Evolutionary conservation across 768 basidiomycete genomes (phyloP).

Genomic region (Mrakia frigida): DNA sequence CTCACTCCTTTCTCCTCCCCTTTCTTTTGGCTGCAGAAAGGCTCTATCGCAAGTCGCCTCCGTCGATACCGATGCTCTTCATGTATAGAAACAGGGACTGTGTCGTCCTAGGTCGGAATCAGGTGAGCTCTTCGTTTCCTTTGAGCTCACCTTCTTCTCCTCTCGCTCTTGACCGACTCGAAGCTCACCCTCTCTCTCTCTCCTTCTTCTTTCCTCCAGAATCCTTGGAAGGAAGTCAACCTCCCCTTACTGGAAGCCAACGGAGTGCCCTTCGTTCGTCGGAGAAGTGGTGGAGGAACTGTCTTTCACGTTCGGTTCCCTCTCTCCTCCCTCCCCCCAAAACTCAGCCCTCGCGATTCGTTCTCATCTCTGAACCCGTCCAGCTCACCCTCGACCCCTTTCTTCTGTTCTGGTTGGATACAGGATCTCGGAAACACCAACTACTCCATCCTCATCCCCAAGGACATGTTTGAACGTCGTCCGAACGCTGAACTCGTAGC

Average conservation of each 20-base stretch:
- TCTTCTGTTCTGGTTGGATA: background rate
- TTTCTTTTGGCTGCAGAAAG: slow-evolving; percentile 48
- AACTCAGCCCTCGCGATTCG: background rate
- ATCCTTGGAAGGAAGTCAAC: slow-evolving; percentile 97
- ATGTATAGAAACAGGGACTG: slow-evolving; percentile 83
- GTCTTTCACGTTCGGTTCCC: slow-evolving; percentile 86
- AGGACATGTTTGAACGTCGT: slow-evolving; percentile 70
- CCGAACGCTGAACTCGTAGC: slow-evolving; percentile 72
- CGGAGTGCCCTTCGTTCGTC: slow-evolving; percentile 68
- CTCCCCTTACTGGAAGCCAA: slow-evolving; percentile 53
- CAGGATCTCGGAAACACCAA: slow-evolving; percentile 97
- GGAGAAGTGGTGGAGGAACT: slow-evolving; percentile 88
- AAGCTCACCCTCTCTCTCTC: too few relatives aligned
- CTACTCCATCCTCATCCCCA: slow-evolving; percentile 86
- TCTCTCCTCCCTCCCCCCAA: too few relatives aligned
- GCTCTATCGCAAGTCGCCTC: slow-evolving; percentile 72
- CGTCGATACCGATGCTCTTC: slow-evolving; percentile 66
- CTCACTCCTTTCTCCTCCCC: slow-evolving; percentile 40
- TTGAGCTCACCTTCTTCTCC: slow-evolving; percentile 9
- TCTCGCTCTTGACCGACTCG: background rate
- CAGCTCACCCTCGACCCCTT: background rate
- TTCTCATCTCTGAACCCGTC: background rate
- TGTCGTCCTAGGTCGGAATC: slow-evolving; percentile 89
- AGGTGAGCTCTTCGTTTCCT: slow-evolving; percentile 40
- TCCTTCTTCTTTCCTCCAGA: slow-evolving; percentile 48